Evolutionary conservation across 2,329 filamentous ascomycete genomes (phyloP).

Genomic region (Phaeoacremonium minimum): DNA sequence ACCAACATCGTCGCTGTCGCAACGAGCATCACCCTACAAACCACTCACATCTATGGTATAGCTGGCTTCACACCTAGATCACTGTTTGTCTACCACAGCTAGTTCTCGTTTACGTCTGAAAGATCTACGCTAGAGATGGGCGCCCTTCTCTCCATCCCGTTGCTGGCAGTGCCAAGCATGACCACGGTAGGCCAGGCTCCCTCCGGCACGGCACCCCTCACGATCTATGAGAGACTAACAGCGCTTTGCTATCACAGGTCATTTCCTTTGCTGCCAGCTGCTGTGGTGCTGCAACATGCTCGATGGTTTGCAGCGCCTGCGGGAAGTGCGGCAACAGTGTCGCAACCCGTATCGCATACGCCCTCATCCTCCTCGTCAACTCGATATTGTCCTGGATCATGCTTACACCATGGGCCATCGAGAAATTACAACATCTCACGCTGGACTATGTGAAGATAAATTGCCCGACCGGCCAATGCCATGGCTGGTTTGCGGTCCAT

Average conservation of each 20-base stretch:
- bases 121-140: no score
- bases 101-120: no score
- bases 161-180: conserved; percentile 82
- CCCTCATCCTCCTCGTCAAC: conserved; percentile 88
- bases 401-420: conserved; percentile 97
- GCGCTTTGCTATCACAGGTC: conserved; percentile 44
- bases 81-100: no score
- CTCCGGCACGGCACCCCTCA: background rate
- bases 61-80: no score
- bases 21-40: no score
- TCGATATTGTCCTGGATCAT: conserved; percentile 98
- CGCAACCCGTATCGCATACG: conserved; percentile 94
- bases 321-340: conserved; percentile 98
- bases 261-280: conserved; percentile 81
- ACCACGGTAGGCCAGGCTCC: conserved; percentile 73
- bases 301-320: conserved; percentile 90
- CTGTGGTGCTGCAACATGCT: conserved; percentile 94
- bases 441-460: conserved; percentile 95
- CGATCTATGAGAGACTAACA: conserved; percentile 1
- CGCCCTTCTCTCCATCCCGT: conserved; percentile 81
- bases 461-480: conserved; percentile 85
- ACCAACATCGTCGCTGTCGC: no score
- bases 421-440: conserved; percentile 87
- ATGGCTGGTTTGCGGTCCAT: conserved; percentile 94
- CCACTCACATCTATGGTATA: no score